Base-by-base conservation (phyloP, 1,284 basidiomycete genomes). In the Malassezia caprae region DNA sequence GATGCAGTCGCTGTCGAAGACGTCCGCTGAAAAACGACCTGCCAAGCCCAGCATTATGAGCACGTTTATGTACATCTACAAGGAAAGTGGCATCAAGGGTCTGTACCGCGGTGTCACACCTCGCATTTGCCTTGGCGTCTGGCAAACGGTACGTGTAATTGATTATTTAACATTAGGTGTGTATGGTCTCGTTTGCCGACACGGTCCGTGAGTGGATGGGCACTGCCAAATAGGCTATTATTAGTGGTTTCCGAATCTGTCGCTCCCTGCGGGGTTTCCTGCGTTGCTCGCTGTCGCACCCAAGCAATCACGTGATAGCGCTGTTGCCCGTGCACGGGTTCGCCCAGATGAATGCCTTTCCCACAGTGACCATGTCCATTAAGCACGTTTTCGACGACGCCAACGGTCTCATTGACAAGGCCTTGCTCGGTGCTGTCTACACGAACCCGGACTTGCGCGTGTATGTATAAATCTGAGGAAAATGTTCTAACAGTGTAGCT, bases 1-100 rank as follows among this genome's bases (percentile, higher is more conserved):
- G 87, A 98, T 99, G 94, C 94, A 99, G 83, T 93, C 89, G 43
- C 94, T 96, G 84, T 83, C 88, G 34, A 96, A 96, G 69, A 75
- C 76, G 69, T 79, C 80, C 31, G 82, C 84, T 51, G 80, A 35
- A 21, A 88, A 88, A 73, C 83, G 89, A 46, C 90, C 90, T 2
- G 77, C 76, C 41, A 96, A 96, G 77, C 80, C 88, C 51, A 96
- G 90, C 6, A 90, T 98, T 58, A 62, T 87, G 62, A 65, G 87
- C 79, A 98, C 93, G 0, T 78, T 96, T 51, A 78, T 77, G 19
- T 96, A 89, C 79, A 88, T 96, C 73, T 96, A 96, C 83, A 85
- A 83, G 75, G 89, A 93, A 77, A 96, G 91, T 76, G 94, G 94
- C 56, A 80, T 99, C 75, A 90, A 87, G 78, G 94, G 94, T 34